Conservation (phyloP, 805 yeast genomes). For the Wilhelminamyces savonicus region DNA sequence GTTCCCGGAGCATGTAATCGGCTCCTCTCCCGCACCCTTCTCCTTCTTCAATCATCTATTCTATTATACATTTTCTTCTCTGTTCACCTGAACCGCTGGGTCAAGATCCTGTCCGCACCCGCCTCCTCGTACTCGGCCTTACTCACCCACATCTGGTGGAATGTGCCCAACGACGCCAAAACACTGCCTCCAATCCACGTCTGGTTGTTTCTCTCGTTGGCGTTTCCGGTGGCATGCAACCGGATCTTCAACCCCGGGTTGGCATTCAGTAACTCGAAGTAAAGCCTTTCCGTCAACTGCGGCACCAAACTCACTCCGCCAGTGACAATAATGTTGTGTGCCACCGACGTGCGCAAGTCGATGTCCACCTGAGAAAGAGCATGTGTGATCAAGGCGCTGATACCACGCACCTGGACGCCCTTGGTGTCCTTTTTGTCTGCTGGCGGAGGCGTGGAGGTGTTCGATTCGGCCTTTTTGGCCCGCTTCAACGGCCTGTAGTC, state of each 20-base stretch:
- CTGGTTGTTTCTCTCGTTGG: conserved; percentile 70
- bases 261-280: conserved; percentile 57
- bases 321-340: conserved; percentile 81
- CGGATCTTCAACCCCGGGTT: conserved; percentile 86
- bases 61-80: too few relatives aligned
- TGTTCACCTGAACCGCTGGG: conserved; percentile 69
- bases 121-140: conserved; percentile 82
- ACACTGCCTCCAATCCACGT: conserved; percentile 94
- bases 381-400: conserved; percentile 56
- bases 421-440: conserved; percentile 7
- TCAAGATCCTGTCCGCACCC: conserved; percentile 74
- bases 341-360: conserved; percentile 76
- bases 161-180: conserved; percentile 81
- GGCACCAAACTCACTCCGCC: conserved; percentile 82
- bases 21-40: too few relatives aligned
- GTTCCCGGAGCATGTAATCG: too few relatives aligned
- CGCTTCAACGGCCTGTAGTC: conserved; percentile 75
- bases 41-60: too few relatives aligned
- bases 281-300: conserved; percentile 71
- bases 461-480: conserved; percentile 38
- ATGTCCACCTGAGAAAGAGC: conserved; percentile 62
- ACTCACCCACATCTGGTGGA: conserved; percentile 93
- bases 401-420: conserved; percentile 36
- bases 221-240: conserved; percentile 73
- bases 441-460: conserved; percentile 19